These are phyloP conservation scores for Suhomyces faveliae DNA, from an alignment of 805 yeast species.

Conservation along the genomic window DNA sequence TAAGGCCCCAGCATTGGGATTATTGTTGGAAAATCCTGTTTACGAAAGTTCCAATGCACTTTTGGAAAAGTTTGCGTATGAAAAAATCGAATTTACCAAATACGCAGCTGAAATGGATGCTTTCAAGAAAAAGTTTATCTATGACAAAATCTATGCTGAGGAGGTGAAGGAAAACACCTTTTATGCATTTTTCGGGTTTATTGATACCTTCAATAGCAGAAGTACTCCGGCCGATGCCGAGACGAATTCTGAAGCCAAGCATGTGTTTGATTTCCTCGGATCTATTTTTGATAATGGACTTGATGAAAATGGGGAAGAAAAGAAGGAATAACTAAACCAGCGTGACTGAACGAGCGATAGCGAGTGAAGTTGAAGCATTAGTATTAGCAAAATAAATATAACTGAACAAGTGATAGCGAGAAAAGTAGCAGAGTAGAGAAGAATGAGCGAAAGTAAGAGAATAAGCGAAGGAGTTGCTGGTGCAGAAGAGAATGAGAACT, in stretches of 20 bases:
- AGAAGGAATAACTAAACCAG: too few relatives aligned
- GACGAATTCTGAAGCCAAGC: slow-evolving; percentile 46
- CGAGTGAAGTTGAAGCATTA: too few relatives aligned
- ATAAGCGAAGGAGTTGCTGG: too few relatives aligned
- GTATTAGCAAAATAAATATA: too few relatives aligned
- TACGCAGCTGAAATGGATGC: slow-evolving; percentile 72
- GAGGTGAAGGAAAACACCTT: slow-evolving; percentile 86
- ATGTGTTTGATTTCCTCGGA: slow-evolving; percentile 58
- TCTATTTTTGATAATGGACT: slow-evolving; percentile 41
- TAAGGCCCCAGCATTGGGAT: slow-evolving; percentile 95
- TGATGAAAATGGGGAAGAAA: slow-evolving; percentile 13
- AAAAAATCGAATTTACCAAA: slow-evolving; percentile 63
- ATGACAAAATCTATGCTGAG: slow-evolving; percentile 88
- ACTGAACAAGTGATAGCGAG: too few relatives aligned
- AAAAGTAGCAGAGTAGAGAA: too few relatives aligned
- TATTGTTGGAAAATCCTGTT: slow-evolving; percentile 86
- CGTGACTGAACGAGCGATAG: too few relatives aligned
- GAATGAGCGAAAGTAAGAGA: too few relatives aligned
- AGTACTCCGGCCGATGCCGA: slow-evolving; percentile 34
- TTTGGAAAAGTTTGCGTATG: slow-evolving; percentile 73
- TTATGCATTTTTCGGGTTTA: slow-evolving; percentile 86
- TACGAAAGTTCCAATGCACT: slow-evolving; percentile 79
- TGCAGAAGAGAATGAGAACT: too few relatives aligned
- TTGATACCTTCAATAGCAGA: slow-evolving; percentile 61
- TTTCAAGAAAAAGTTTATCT: slow-evolving; percentile 84